Evolutionary conservation across 768 basidiomycete species (phyloP), one percentile per base, ranked within the genome.

Genomic region (Leucosporidium scottii): DNA sequence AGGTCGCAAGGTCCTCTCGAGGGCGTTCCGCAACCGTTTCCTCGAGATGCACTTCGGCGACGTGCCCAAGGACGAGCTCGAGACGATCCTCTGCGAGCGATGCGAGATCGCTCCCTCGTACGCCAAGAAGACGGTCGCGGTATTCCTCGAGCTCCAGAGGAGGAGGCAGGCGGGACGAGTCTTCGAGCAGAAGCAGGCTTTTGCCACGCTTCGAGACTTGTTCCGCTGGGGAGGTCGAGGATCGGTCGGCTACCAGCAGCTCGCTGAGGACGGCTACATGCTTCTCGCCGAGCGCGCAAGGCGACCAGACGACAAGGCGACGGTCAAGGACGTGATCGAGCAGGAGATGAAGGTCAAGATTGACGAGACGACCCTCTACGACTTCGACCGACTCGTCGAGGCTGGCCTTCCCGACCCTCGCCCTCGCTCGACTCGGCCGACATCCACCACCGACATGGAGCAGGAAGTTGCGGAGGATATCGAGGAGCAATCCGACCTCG

Each of bases 201-300:
- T 97, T 76, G 96, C 91, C 0, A 99, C 96, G 1, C 83, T 99
- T 6, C 90, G 96, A 50, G 96, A 99, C 76, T 81, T 99, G 23
- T 99, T 99, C 79, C 86, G 96, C 54, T 99, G 96, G 96, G 96
- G 93, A 10, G 88, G 87, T 6, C 82, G 96, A 65, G 90, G 90
- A 65, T 92, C 93, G 1, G 80, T 90, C 59, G 87, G 89, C 13
- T 91, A 92, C 77, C 90, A 96, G 75, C 88, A 96, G 74, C 82
- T 99, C 63, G 96, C 94, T 0, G 87, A 93, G 73, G 91, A 97
- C 71, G 96, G 96, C 0, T 98, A 92, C 79, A 98, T 99, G 93
- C 82, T 99, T 17, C 81, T 99, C 18, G 96, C 91, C 0, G 96
- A 98, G 78, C 86, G 96, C 44, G 83, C 90, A 15, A 83, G 96